Evolutionary conservation across 768 basidiomycete genomes (phyloP).

Genomic region (Boletus tomentosulus): DNA sequence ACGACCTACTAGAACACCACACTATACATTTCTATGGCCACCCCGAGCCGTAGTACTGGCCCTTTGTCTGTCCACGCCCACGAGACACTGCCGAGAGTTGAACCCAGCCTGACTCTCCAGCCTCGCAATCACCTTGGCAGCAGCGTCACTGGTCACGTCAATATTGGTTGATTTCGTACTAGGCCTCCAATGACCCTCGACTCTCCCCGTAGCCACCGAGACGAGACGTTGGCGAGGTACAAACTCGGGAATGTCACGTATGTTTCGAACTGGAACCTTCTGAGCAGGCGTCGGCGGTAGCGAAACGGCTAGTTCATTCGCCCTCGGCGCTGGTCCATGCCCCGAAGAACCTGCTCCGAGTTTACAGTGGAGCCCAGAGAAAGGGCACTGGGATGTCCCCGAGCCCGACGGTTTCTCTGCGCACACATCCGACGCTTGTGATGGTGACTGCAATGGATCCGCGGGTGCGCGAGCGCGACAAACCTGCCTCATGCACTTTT

Average conservation of each 20-base stretch:
- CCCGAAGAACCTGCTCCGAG: not conserved
- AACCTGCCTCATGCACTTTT: conserved; percentile 20
- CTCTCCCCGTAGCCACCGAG: not conserved
- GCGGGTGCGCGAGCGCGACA: conserved; percentile 4
- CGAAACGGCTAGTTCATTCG: not conserved
- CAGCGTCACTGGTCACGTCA: conserved; percentile 14
- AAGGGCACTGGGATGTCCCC: conserved; percentile 20
- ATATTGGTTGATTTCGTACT: not conserved
- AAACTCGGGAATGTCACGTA: conserved; percentile 24
- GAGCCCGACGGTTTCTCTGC: conserved; percentile 24
- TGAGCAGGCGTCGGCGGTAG: not conserved
- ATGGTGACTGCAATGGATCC: conserved; percentile 20
- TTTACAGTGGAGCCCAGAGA: conserved; percentile 25
- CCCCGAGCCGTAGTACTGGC: not conserved
- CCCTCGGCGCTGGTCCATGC: not conserved
- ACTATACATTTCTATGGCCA: conserved; percentile 9
- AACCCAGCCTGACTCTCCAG: conserved; percentile 19
- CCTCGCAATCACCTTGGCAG: conserved; percentile 18
- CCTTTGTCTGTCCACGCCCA: conserved; percentile 2
- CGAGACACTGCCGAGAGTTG: conserved; percentile 1
- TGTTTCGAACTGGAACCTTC: conserved; percentile 6
- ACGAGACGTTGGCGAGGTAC: conserved; percentile 18
- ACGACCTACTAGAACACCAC: not conserved
- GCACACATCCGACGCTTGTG: conserved; percentile 25
- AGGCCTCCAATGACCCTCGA: not conserved